Evolutionary conservation across 2,329 filamentous ascomycete genomes (phyloP).

Genomic region (Stagonosporopsis vannaccii): DNA sequence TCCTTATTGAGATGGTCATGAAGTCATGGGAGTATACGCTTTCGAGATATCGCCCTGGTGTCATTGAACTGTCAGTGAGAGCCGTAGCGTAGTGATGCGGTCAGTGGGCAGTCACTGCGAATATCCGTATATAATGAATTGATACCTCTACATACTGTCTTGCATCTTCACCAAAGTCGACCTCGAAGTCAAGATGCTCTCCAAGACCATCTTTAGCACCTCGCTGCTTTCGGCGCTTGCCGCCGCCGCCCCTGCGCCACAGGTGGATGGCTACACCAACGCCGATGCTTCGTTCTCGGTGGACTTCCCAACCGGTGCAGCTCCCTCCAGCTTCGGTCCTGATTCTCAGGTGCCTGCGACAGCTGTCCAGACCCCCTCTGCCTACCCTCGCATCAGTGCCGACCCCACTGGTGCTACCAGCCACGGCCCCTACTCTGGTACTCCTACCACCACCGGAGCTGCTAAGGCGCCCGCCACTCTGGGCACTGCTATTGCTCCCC

Average conservation of each 20-base stretch:
- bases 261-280: constrained; percentile 55
- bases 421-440: constrained; percentile 73
- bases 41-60: constrained; percentile 21
- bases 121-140: constrained; percentile 13
- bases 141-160: not conserved
- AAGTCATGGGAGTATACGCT: constrained; percentile 40
- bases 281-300: constrained; percentile 54
- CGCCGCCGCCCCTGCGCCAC: constrained; percentile 50
- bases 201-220: constrained; percentile 43
- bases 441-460: constrained; percentile 74
- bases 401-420: constrained; percentile 66
- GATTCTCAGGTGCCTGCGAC: constrained; percentile 54
- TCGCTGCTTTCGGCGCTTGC: constrained; percentile 46
- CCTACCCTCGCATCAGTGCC: constrained; percentile 56
- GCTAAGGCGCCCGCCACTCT: constrained; percentile 63
- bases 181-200: constrained; percentile 45
- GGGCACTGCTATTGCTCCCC: constrained; percentile 64
- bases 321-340: constrained; percentile 54
- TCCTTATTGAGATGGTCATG: constrained; percentile 44
- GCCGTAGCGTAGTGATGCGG: constrained; percentile 11
- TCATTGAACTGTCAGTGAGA: constrained; percentile 32
- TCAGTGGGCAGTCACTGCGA: constrained; percentile 1
- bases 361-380: constrained; percentile 42
- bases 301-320: constrained; percentile 39
- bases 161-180: constrained; percentile 11